Conservation (phyloP, 106 monocot species). For the Platanthera zijinensis region DNA sequence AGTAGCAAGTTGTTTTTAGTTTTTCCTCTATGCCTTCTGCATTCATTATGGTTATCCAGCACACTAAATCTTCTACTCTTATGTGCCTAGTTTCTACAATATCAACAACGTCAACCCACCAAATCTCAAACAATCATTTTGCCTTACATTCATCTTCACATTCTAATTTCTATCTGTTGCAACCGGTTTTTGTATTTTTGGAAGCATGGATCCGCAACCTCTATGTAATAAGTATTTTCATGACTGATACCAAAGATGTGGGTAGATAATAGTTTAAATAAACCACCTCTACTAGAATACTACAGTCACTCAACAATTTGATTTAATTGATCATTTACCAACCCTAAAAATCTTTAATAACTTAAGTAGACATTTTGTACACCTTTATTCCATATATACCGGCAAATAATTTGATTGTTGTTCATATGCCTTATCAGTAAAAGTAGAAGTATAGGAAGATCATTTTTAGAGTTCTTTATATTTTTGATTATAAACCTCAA, state of each 20-base stretch:
- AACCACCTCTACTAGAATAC: background rate
- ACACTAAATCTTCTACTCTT: background rate
- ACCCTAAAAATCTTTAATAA: background rate
- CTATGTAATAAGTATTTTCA: background rate
- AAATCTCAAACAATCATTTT: too few relatives aligned
- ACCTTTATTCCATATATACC: background rate
- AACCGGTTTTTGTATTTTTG: background rate
- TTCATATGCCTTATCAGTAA: background rate
- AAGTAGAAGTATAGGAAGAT: background rate
- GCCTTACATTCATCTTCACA: background rate
- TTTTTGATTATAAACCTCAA: background rate
- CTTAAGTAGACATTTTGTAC: background rate
- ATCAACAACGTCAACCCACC: background rate
- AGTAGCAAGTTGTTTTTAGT: background rate
- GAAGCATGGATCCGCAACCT: background rate
- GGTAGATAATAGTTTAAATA: background rate
- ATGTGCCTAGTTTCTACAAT: background rate
- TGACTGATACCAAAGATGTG: background rate
- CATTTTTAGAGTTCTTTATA: background rate
- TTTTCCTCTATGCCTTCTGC: background rate
- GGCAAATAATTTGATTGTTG: background rate
- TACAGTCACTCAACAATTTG: background rate
- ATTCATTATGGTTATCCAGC: background rate
- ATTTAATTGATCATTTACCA: background rate
- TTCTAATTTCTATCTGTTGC: background rate